phyloP scores from a whole-genome alignment of 306 rosid genomes.

The Cucurbita moschata region DNA sequence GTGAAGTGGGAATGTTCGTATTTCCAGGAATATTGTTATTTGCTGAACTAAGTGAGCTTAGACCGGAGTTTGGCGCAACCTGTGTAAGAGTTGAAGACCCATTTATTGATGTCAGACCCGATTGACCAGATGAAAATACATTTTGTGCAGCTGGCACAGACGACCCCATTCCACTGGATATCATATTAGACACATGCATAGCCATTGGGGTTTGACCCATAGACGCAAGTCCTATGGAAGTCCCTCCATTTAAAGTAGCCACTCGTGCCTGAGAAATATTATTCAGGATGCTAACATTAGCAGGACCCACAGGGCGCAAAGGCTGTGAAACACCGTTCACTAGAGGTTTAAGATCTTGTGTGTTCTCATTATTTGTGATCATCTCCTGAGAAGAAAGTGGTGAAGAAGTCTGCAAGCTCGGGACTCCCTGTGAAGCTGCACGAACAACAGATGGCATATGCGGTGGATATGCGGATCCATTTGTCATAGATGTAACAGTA shows the following conservation, averaged over 20 bases:
- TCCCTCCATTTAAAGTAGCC: conserved; percentile 65
- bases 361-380: conserved; percentile 55
- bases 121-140: conserved; percentile 64
- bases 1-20: conserved; percentile 66
- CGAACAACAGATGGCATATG: conserved; percentile 57
- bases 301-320: conserved; percentile 57
- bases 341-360: conserved; percentile 61
- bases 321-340: conserved; percentile 50
- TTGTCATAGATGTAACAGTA: conserved; percentile 57
- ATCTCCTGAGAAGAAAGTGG: conserved; percentile 85
- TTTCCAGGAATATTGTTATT: conserved; percentile 57
- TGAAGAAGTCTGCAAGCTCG: conserved; percentile 76
- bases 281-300: conserved; percentile 69
- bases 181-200: conserved; percentile 92
- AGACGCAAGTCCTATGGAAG: conserved; percentile 56
- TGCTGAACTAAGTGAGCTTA: conserved; percentile 50
- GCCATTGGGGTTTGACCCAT: conserved; percentile 84
- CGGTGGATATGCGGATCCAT: conserved; percentile 62
- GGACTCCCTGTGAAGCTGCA: conserved; percentile 65
- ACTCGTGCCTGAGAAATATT: conserved; percentile 77
- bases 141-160: conserved; percentile 71
- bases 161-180: conserved; percentile 92
- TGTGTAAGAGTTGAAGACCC: conserved; percentile 66
- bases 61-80: conserved; percentile 62
- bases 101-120: conserved; percentile 39